These are phyloP conservation scores for Kodamaea laetipori DNA, from an alignment of 805 yeast species.

Conservation along the genomic window DNA sequence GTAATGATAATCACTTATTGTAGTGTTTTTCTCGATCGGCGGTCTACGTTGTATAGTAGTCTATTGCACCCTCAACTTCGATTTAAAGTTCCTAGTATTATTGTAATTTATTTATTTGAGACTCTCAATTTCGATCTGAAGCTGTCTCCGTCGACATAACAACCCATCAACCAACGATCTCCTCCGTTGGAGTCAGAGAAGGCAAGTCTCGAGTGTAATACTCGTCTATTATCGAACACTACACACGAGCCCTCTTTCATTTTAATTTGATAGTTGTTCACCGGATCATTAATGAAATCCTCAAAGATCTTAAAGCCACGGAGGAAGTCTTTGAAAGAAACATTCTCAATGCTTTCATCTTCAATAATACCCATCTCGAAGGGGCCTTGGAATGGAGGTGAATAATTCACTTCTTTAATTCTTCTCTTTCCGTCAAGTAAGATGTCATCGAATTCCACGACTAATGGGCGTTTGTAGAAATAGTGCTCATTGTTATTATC, in stretches of 20 bases:
- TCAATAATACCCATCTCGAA: conserved; percentile 58
- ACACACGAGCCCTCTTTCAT: conserved; percentile 63
- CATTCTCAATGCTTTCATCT: conserved; percentile 28
- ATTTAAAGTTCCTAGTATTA: no score
- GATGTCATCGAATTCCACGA: conserved; percentile 51
- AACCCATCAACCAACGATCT: conserved; percentile 73
- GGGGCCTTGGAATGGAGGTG: conserved; percentile 86
- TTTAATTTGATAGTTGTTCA: conserved; percentile 56
- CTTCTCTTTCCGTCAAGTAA: conserved; percentile 18
- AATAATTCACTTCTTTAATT: conserved; percentile 65
- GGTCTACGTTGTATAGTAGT: no score
- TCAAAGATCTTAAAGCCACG: conserved; percentile 67
- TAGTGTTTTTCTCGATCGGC: no score
- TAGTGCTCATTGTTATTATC: conserved; percentile 62
- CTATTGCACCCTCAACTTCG: no score
- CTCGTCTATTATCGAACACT: conserved; percentile 69
- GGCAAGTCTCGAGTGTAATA: conserved; percentile 61
- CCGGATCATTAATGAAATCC: conserved; percentile 50
- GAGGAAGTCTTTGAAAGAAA: conserved; percentile 53
- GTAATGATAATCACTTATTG: no score
- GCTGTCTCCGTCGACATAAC: conserved; percentile 72
- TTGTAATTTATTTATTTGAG: conserved; percentile 14
- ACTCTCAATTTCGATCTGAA: conserved; percentile 60
- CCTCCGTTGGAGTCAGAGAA: conserved; percentile 48
- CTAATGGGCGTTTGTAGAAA: conserved; percentile 60